phyloP scores from a whole-genome alignment of 345 rosid species.

The Turnera subulata region DNA sequence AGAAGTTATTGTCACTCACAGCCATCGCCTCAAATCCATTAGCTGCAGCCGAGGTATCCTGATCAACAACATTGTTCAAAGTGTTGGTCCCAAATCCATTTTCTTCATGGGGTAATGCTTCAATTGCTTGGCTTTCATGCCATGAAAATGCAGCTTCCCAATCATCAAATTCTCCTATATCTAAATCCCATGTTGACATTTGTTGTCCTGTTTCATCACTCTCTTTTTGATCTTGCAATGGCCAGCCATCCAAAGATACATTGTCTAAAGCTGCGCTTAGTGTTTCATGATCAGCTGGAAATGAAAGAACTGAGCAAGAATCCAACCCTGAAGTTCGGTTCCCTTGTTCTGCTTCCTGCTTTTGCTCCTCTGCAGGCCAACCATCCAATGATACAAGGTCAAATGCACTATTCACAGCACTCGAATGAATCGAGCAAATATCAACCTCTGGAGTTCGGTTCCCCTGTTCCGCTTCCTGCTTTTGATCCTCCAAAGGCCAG shows the following conservation, averaged over 20 bases:
- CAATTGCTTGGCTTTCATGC: constrained; percentile 23
- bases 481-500: constrained; percentile 25
- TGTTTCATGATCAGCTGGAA: background rate
- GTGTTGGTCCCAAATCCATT: constrained; percentile 4
- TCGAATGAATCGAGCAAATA: constrained; percentile 28
- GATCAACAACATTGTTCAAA: constrained; percentile 2
- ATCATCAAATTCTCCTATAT: constrained; percentile 23
- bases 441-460: constrained; percentile 4
- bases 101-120: constrained; percentile 13
- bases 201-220: constrained; percentile 5
- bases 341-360: constrained; percentile 1
- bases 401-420: constrained; percentile 17
- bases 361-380: background rate
- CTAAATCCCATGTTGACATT: constrained; percentile 10
- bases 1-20: background rate
- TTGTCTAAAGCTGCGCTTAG: too few relatives aligned
- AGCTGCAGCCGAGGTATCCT: background rate
- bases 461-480: constrained; percentile 4
- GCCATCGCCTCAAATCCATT: background rate
- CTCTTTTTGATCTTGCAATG: too few relatives aligned
- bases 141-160: constrained; percentile 60
- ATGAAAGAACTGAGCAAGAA: too few relatives aligned
- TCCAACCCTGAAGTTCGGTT: background rate
- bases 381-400: constrained; percentile 9
- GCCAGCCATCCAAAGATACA: too few relatives aligned